Evolutionary conservation across 2,329 filamentous ascomycete species (phyloP).

Genomic region (Xylariaceae sp.): DNA sequence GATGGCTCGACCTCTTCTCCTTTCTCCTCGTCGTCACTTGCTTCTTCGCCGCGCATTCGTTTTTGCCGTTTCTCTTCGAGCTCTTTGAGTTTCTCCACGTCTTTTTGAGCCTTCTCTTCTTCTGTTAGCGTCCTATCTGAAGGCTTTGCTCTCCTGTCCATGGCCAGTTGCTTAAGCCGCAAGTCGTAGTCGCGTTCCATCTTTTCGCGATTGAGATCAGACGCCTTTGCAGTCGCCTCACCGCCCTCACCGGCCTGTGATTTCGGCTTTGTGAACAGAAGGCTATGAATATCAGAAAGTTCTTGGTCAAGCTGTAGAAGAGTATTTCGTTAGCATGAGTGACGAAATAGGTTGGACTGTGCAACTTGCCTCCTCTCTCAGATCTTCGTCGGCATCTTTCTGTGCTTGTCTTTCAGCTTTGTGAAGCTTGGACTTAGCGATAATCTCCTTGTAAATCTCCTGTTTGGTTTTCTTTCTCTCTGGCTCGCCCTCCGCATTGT

Average conservation of each 20-base stretch:
- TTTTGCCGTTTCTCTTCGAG: conserved; percentile 77
- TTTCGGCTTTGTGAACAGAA: conserved; percentile 52
- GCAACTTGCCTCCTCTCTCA: conserved; percentile 36
- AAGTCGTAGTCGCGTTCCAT: conserved; percentile 86
- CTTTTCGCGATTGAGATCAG: conserved; percentile 57
- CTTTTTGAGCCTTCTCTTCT: conserved; percentile 74
- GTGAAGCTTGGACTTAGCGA: conserved; percentile 92
- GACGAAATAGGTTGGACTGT: neutral
- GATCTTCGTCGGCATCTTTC: conserved; percentile 89
- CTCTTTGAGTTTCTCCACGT: conserved; percentile 69
- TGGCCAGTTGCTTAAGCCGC: conserved; percentile 72
- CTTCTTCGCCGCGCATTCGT: conserved; percentile 77
- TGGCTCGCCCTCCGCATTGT: conserved; percentile 65
- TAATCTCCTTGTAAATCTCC: conserved; percentile 96
- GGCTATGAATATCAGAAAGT: conserved; percentile 66
- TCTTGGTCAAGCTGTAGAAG: conserved; percentile 69
- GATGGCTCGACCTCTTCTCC: conserved; percentile 17
- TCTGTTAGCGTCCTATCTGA: conserved; percentile 86
- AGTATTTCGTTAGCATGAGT: conserved; percentile 1
- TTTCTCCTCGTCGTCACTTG: conserved; percentile 36
- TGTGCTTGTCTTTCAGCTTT: conserved; percentile 90
- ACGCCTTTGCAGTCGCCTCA: conserved; percentile 31
- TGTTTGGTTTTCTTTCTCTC: conserved; percentile 91
- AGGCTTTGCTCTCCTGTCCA: conserved; percentile 79
- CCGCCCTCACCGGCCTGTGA: conserved; percentile 32